phyloP scores from a whole-genome alignment of 1,284 basidiomycete genomes.

The Malassezia furfur region DNA sequence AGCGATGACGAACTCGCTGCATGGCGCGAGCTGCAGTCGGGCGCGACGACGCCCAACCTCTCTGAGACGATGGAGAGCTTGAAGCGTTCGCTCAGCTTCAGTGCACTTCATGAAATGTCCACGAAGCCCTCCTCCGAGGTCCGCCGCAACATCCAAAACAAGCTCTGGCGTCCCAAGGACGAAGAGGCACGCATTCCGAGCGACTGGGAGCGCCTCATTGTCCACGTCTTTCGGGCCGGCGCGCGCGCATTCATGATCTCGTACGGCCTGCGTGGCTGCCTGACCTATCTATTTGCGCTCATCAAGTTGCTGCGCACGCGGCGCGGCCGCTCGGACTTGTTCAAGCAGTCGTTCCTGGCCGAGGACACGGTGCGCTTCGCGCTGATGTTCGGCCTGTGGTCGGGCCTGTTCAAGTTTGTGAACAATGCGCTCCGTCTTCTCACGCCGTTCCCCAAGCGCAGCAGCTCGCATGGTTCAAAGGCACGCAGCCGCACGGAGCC shows the following conservation, averaged over 20 bases:
- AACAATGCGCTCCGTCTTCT: constrained; percentile 41
- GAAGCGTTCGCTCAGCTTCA: constrained; percentile 37
- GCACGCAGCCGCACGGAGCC: constrained; percentile 6
- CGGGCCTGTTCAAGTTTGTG: constrained; percentile 40
- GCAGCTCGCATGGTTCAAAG: background rate
- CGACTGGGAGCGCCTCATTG: constrained; percentile 43
- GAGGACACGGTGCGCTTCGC: constrained; percentile 39
- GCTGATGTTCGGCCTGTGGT: constrained; percentile 38
- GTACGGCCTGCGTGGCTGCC: constrained; percentile 33
- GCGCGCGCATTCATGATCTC: constrained; percentile 35
- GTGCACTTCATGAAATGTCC: constrained; percentile 36
- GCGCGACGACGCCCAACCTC: constrained; percentile 39
- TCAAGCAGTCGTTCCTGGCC: constrained; percentile 27
- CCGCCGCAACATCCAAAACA: constrained; percentile 33
- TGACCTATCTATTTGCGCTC: constrained; percentile 36
- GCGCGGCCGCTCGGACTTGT: constrained; percentile 18
- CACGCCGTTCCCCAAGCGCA: constrained; percentile 23
- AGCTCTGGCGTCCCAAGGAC: constrained; percentile 45
- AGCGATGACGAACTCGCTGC: background rate
- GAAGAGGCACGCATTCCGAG: constrained; percentile 34
- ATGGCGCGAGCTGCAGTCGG: constrained; percentile 18
- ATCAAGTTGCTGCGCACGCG: constrained; percentile 27
- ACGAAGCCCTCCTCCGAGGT: constrained; percentile 31
- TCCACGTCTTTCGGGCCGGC: constrained; percentile 39
- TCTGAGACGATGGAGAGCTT: constrained; percentile 37